phyloP scores from a whole-genome alignment of 805 yeast genomes.

The Priceomyces haplophilus region DNA sequence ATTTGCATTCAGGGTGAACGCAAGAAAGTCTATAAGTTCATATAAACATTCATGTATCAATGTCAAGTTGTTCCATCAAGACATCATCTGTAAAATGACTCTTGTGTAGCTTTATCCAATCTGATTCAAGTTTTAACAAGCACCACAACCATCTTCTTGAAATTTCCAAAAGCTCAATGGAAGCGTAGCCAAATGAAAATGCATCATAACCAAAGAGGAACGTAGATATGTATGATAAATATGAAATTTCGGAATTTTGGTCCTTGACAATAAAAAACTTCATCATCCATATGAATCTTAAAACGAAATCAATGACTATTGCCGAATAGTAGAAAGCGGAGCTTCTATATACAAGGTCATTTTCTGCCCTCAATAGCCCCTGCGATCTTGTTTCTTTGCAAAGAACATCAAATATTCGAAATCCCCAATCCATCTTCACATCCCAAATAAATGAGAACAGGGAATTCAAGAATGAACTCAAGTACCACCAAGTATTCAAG shows the following conservation, averaged over 20 bases:
- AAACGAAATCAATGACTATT: constrained; percentile 54
- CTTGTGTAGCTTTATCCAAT: constrained; percentile 41
- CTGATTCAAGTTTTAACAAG: constrained; percentile 78
- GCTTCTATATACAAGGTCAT: constrained; percentile 23
- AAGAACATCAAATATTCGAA: constrained; percentile 47
- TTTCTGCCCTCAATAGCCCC: constrained; percentile 17
- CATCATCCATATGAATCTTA: constrained; percentile 77
- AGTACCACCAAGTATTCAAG: constrained; percentile 42
- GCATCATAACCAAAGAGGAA: constrained; percentile 39
- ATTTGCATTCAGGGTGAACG: neutral
- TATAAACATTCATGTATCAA: neutral
- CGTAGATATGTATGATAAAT: constrained; percentile 19
- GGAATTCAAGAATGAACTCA: constrained; percentile 57
- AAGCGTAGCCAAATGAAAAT: constrained; percentile 56
- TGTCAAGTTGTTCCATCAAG: constrained; percentile 1
- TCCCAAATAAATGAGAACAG: constrained; percentile 88
- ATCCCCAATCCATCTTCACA: constrained; percentile 82
- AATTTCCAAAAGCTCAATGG: constrained; percentile 71
- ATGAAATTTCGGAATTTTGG: constrained; percentile 10
- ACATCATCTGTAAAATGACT: neutral
- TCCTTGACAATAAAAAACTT: constrained; percentile 42
- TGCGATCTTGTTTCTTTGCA: constrained; percentile 12
- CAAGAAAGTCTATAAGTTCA: neutral
- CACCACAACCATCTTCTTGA: constrained; percentile 90
- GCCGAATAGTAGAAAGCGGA: constrained; percentile 51